Percentiles rank a stretch among this genome's conserved stretches.
Evolutionary conservation across 495 filamentous ascomycete genomes (phyloP).

Genomic region (Durotheca rogersii): DNA sequence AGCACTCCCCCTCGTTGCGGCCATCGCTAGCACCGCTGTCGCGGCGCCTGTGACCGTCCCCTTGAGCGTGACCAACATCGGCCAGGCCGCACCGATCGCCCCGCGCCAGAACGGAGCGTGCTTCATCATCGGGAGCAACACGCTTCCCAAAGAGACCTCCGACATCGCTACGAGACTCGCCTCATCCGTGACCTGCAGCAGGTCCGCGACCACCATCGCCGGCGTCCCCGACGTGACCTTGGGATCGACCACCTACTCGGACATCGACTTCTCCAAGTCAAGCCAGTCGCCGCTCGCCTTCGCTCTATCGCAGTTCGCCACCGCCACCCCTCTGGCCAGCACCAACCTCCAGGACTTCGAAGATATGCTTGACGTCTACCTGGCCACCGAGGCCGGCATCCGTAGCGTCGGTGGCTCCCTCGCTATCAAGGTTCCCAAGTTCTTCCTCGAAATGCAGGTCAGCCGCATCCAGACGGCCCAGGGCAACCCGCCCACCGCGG

Average conservation of each 20-base stretch:
- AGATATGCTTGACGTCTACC: slow-evolving; percentile 45
- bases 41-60: slow-evolving; percentile 29
- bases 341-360: slow-evolving; percentile 46
- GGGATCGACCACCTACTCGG: slow-evolving; percentile 44
- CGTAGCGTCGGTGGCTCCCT: slow-evolving; percentile 44
- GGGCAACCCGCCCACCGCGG: slow-evolving; percentile 45
- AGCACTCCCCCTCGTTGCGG: slow-evolving; percentile 14
- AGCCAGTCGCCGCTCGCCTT: slow-evolving; percentile 43
- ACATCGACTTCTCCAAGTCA: slow-evolving; percentile 47
- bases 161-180: slow-evolving; percentile 36
- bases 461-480: slow-evolving; percentile 52
- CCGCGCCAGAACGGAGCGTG: slow-evolving; percentile 36
- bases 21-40: slow-evolving; percentile 14
- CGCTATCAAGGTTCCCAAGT: slow-evolving; percentile 52
- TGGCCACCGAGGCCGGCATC: slow-evolving; percentile 53
- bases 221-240: slow-evolving; percentile 47
- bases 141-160: slow-evolving; percentile 39
- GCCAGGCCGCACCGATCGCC: not conserved
- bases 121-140: slow-evolving; percentile 47
- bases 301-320: slow-evolving; percentile 44
- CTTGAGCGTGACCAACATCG: not conserved
- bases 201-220: slow-evolving; percentile 36
- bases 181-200: slow-evolving; percentile 42
- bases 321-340: slow-evolving; percentile 35
- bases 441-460: slow-evolving; percentile 51